phyloP scores from a whole-genome alignment of 805 yeast species.

The Lipomyces orientalis region DNA sequence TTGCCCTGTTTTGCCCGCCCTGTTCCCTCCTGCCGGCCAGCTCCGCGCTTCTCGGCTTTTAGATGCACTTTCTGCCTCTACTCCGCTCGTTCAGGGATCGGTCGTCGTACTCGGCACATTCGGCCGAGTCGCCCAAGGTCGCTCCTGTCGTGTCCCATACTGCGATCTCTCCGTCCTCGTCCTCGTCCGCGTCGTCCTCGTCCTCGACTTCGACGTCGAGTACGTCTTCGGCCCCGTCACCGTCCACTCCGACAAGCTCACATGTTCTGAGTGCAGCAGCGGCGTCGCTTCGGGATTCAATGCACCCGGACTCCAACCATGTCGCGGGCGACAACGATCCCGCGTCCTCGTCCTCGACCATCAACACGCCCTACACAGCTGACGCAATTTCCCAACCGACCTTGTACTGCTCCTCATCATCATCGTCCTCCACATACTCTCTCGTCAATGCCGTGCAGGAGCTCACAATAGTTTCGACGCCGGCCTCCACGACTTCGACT shows the following conservation, averaged over 20 bases:
- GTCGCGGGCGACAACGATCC: slow-evolving; percentile 1
- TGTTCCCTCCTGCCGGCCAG: slow-evolving; percentile 2
- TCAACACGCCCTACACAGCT: neutral
- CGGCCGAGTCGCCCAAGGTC: slow-evolving; percentile 16
- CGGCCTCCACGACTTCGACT: slow-evolving; percentile 19
- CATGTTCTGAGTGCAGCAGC: slow-evolving; percentile 13
- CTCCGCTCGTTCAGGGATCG: slow-evolving; percentile 31
- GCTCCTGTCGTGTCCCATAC: slow-evolving; percentile 1
- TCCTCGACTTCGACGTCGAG: slow-evolving; percentile 8
- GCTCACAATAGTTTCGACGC: slow-evolving; percentile 27
- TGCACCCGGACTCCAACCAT: neutral
- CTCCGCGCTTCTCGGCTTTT: slow-evolving; percentile 8
- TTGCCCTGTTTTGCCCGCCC: slow-evolving; percentile 8
- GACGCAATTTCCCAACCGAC: slow-evolving; percentile 10
- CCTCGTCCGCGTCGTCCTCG: slow-evolving; percentile 20
- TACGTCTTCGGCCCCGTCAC: slow-evolving; percentile 14
- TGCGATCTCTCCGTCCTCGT: slow-evolving; percentile 22
- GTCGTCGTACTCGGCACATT: slow-evolving; percentile 22
- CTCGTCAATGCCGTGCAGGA: slow-evolving; percentile 9
- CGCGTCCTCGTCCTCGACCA: slow-evolving; percentile 16
- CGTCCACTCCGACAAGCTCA: slow-evolving; percentile 12
- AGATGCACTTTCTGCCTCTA: slow-evolving; percentile 32
- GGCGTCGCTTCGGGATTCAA: slow-evolving; percentile 8
- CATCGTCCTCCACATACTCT: slow-evolving; percentile 15
- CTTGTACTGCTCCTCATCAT: slow-evolving; percentile 16